phyloP scores from a whole-genome alignment of 192 early-diverging fungal species.

The Thamnidium elegans region DNA sequence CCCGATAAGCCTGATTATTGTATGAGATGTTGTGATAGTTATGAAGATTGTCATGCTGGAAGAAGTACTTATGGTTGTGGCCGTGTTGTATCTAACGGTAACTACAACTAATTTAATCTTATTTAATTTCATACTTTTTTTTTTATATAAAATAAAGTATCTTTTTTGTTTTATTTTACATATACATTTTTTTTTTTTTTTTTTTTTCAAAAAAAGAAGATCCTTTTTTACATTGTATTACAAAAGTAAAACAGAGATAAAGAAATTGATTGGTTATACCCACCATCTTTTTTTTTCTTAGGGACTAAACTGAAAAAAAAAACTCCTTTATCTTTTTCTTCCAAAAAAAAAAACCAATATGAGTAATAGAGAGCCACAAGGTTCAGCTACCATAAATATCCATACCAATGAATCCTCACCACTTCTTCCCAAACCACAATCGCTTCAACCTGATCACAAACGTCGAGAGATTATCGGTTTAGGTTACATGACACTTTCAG shows the following conservation, averaged over 20 bases:
- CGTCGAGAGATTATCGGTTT: slow-evolving; percentile 44
- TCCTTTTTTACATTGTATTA: not conserved
- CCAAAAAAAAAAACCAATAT: slow-evolving; percentile 3
- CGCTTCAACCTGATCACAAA: slow-evolving; percentile 10
- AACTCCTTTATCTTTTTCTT: not conserved
- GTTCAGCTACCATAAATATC: not conserved
- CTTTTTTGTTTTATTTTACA: not conserved
- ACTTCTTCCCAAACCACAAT: not conserved
- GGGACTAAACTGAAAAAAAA: no score
- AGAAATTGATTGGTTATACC: no score
- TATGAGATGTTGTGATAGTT: slow-evolving; percentile 39
- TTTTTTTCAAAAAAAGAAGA: not conserved
- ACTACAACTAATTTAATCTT: not conserved
- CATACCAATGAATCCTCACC: slow-evolving; percentile 16
- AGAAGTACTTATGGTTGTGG: slow-evolving; percentile 49
- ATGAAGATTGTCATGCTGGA: slow-evolving; percentile 41
- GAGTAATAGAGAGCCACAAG: not conserved
- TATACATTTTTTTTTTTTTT: not conserved
- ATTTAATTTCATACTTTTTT: not conserved
- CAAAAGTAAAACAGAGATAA: no score
- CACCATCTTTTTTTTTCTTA: no score
- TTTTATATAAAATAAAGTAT: not conserved
- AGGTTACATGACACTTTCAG: slow-evolving; percentile 64
- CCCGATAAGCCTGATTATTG: slow-evolving; percentile 36
- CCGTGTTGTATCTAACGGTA: slow-evolving; percentile 61